Evolutionary conservation across 1,284 basidiomycete species (phyloP).

Genomic region (Phylloporus sp.): DNA sequence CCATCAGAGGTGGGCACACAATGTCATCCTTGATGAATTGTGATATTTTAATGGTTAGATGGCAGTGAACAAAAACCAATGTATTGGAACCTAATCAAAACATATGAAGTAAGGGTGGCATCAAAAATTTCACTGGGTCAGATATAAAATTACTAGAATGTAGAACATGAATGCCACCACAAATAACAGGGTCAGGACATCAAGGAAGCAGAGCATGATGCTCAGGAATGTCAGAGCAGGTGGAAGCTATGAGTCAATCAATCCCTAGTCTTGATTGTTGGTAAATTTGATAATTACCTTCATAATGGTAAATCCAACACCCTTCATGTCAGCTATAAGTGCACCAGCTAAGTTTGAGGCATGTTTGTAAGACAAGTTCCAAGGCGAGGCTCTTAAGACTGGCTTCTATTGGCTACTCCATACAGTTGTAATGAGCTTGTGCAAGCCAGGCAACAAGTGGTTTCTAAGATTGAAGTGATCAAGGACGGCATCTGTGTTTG

Average conservation of each 20-base stretch:
- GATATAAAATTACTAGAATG: too few species aligned
- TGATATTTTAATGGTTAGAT: too few species aligned
- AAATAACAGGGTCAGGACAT: too few species aligned
- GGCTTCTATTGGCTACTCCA: constrained; percentile 1
- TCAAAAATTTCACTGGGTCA: too few species aligned
- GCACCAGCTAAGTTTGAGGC: background rate
- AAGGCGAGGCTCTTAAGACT: background rate
- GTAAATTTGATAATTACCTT: background rate
- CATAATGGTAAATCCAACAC: background rate
- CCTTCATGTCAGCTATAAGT: background rate
- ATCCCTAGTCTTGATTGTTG: background rate
- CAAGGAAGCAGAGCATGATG: too few species aligned
- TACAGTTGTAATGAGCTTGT: background rate
- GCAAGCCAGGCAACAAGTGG: background rate
- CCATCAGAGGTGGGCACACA: too few species aligned
- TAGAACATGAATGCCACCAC: too few species aligned
- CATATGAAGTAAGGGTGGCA: too few species aligned
- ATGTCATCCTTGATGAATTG: background rate
- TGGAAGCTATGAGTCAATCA: background rate
- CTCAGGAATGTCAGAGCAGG: too few species aligned
- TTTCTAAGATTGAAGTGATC: background rate
- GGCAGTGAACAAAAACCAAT: too few species aligned
- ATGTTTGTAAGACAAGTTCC: constrained; percentile 1
- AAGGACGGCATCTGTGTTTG: background rate
- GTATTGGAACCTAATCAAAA: too few species aligned